phyloP scores from a whole-genome alignment of 208 protist species.

The Jaenimonas drosophilae region DNA sequence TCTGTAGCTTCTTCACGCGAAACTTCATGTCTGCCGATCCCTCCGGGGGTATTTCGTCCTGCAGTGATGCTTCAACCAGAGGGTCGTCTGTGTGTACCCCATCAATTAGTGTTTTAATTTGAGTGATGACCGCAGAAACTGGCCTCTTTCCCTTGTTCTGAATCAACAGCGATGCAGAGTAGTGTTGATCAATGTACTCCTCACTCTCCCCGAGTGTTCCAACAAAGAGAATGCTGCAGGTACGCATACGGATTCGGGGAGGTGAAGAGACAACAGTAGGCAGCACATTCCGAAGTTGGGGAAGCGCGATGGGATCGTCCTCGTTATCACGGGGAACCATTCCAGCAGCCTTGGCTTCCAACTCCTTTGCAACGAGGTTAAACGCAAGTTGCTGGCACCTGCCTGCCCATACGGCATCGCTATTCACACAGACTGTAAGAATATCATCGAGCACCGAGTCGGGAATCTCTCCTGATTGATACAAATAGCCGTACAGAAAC shows the following conservation, averaged over 20 bases:
- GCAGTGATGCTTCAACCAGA: constrained; percentile 7
- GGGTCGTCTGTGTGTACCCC: constrained; percentile 1
- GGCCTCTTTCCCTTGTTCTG: constrained; percentile 5
- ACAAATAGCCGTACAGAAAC: constrained; percentile 72
- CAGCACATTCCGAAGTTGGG: constrained; percentile 51
- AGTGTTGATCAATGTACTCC: not conserved
- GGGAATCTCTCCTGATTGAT: constrained; percentile 35
- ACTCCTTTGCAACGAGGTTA: constrained; percentile 39
- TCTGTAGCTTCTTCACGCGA: constrained; percentile 24
- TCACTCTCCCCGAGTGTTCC: constrained; percentile 15
- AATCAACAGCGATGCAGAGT: not conserved
- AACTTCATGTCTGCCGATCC: constrained; percentile 58
- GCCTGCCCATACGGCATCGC: constrained; percentile 43
- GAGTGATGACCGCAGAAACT: not conserved
- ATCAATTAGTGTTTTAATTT: constrained; percentile 2
- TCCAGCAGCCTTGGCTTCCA: constrained; percentile 35
- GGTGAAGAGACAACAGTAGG: constrained; percentile 38
- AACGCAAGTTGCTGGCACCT: constrained; percentile 65
- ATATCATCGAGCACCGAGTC: constrained; percentile 38
- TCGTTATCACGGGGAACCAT: constrained; percentile 34
- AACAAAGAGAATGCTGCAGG: constrained; percentile 49
- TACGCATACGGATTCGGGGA: constrained; percentile 38
- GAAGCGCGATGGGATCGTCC: constrained; percentile 48
- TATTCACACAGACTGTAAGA: constrained; percentile 41
- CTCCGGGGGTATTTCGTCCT: constrained; percentile 32